A percentile compares a stretch with the other conserved stretches of the same genome.
Evolutionary conservation across 2,329 filamentous ascomycete genomes (phyloP).

Genomic region (Bretziella fagacearum): DNA sequence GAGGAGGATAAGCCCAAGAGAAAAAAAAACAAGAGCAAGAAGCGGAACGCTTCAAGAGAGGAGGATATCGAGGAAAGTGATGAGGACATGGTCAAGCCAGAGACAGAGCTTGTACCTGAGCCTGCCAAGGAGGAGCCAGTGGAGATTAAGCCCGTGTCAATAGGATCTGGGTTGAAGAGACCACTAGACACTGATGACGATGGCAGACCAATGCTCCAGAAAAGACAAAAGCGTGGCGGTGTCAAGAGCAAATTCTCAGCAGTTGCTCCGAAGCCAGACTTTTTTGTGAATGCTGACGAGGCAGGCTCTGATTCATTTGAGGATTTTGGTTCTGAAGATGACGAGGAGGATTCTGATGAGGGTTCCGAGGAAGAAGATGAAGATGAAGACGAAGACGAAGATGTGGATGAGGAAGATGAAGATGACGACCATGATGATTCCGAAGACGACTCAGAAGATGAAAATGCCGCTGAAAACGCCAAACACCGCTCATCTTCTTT

Average conservation of each 20-base stretch:
- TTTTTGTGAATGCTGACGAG: conserved; percentile 24
- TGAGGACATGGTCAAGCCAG: not conserved
- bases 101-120: conserved; percentile 4
- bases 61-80: not conserved
- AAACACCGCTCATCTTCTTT: conserved; percentile 46
- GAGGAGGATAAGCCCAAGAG: conserved; percentile 20
- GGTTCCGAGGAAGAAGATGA: conserved; percentile 16
- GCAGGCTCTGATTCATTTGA: conserved; percentile 16
- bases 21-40: conserved; percentile 21
- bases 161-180: conserved; percentile 72
- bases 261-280: conserved; percentile 44
- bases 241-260: conserved; percentile 37
- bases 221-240: conserved; percentile 55
- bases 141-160: conserved; percentile 16
- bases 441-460: conserved; percentile 20
- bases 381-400: conserved; percentile 16
- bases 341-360: conserved; percentile 19
- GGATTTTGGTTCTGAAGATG: conserved; percentile 16
- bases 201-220: conserved; percentile 67
- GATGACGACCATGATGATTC: conserved; percentile 19
- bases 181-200: conserved; percentile 66
- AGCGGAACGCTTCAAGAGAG: conserved; percentile 1
- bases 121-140: not conserved
- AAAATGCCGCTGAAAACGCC: conserved; percentile 21
- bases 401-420: conserved; percentile 22